These are phyloP conservation scores for Hanseniaspora nectarophila DNA, from an alignment of 805 yeast genomes.

Conservation along the genomic window DNA sequence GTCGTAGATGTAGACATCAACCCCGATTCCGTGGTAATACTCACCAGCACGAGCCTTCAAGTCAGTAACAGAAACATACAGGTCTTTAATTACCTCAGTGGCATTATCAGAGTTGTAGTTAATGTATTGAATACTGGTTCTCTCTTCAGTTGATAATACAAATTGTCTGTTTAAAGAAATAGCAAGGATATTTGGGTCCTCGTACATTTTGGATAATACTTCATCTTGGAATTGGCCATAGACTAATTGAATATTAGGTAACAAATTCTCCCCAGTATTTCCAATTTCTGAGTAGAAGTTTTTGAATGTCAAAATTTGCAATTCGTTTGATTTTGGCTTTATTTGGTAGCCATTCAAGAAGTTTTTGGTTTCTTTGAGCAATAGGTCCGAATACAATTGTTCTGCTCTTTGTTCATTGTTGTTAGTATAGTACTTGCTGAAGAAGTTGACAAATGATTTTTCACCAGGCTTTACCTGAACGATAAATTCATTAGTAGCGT, in stretches of 20 bases:
- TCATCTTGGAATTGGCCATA: slow-evolving; percentile 30
- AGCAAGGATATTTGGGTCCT: slow-evolving; percentile 29
- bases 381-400: not conserved
- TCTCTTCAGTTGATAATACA: slow-evolving; percentile 26
- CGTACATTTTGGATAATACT: slow-evolving; percentile 26
- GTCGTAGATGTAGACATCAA: slow-evolving; percentile 32
- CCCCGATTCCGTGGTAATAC: slow-evolving; percentile 26
- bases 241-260: not conserved
- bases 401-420: not conserved
- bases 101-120: not conserved
- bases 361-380: not conserved
- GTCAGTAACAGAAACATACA: not conserved
- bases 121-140: not conserved
- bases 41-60: not conserved
- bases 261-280: not conserved
- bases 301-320: slow-evolving; percentile 2
- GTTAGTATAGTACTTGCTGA: not conserved
- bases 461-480: slow-evolving; percentile 1
- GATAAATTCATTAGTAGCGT: not conserved
- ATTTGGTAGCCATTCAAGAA: not conserved
- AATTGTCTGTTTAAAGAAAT: slow-evolving; percentile 31
- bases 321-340: slow-evolving; percentile 3
- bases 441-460: not conserved
- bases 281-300: not conserved
- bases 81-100: not conserved